phyloP scores from a whole-genome alignment of 441 rosid genomes.

The Geranium incanum region DNA sequence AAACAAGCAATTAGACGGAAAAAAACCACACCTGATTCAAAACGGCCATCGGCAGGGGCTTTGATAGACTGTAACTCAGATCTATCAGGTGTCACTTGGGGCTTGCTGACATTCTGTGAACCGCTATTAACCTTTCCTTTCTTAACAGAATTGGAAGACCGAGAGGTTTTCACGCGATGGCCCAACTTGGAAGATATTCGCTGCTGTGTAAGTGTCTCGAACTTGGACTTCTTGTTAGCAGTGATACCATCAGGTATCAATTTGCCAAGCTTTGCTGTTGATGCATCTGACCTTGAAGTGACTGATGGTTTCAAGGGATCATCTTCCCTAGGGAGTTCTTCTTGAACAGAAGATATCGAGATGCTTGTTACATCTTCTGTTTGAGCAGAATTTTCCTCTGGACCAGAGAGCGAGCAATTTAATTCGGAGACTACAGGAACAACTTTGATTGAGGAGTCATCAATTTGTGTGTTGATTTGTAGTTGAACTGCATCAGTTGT shows the following conservation, averaged over 20 bases:
- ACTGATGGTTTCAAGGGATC: conserved; percentile 28
- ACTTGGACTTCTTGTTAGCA: conserved; percentile 37
- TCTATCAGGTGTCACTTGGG: conserved; percentile 43
- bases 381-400: conserved; percentile 23
- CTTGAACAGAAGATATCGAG: conserved; percentile 31
- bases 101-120: conserved; percentile 43
- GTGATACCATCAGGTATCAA: conserved; percentile 30
- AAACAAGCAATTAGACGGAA: conserved; percentile 10
- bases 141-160: conserved; percentile 38
- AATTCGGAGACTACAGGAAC: conserved; percentile 29
- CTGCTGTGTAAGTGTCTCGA: conserved; percentile 32
- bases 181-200: conserved; percentile 44
- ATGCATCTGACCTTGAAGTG: conserved; percentile 25
- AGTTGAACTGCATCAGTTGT: conserved; percentile 19
- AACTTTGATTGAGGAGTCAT: conserved; percentile 29
- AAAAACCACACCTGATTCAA: conserved; percentile 62
- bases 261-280: conserved; percentile 25
- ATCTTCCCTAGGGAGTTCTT: conserved; percentile 34
- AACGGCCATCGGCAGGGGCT: conserved; percentile 49
- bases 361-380: conserved; percentile 30
- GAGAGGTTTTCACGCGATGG: conserved; percentile 53
- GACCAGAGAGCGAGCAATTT: conserved; percentile 29
- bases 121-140: conserved; percentile 45
- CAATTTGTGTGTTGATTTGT: conserved; percentile 27
- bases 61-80: conserved; percentile 43